phyloP scores from a whole-genome alignment of 1,139 yeast genomes.

The Hemisphaericaspora lyxosophila region DNA sequence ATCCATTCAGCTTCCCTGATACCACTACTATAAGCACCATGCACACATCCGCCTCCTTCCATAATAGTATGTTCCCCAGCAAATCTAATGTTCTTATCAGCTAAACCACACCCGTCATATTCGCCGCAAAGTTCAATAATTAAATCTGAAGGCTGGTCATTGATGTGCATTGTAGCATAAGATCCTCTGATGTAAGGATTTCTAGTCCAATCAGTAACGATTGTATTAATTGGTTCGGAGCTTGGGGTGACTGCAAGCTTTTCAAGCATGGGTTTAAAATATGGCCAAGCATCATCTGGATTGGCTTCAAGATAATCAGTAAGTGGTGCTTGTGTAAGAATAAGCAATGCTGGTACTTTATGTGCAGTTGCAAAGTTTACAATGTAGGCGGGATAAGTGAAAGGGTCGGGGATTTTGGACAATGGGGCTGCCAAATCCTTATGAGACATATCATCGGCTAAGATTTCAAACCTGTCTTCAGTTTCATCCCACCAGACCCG shows the following conservation, averaged over 20 bases:
- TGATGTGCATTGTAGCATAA: slow-evolving; percentile 65
- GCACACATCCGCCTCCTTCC: slow-evolving; percentile 85
- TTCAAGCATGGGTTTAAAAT: slow-evolving; percentile 36
- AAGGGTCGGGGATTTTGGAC: slow-evolving; percentile 24
- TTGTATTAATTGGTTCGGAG: slow-evolving; percentile 51
- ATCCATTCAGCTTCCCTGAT: slow-evolving; percentile 62
- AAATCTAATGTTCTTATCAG: slow-evolving; percentile 54
- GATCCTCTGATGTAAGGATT: slow-evolving; percentile 74
- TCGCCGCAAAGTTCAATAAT: slow-evolving; percentile 52
- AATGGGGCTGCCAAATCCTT: slow-evolving; percentile 18
- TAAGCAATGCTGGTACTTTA: slow-evolving; percentile 41
- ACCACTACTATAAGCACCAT: slow-evolving; percentile 76
- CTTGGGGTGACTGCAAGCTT: slow-evolving; percentile 22
- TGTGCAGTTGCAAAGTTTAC: slow-evolving; percentile 32
- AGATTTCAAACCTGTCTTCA: slow-evolving; percentile 52
- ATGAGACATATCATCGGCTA: slow-evolving; percentile 29
- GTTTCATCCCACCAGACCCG: slow-evolving; percentile 62
- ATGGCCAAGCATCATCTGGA: slow-evolving; percentile 41
- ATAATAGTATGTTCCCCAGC: slow-evolving; percentile 83
- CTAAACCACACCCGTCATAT: slow-evolving; percentile 49
- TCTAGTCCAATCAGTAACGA: slow-evolving; percentile 66
- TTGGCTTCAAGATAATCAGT: slow-evolving; percentile 50
- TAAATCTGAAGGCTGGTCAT: slow-evolving; percentile 66
- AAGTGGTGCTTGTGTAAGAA: slow-evolving; percentile 68
- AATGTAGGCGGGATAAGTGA: slow-evolving; percentile 29